Evolutionary conservation across 2,329 filamentous ascomycete species (phyloP).

Genomic region (Monilinia fructigena): DNA sequence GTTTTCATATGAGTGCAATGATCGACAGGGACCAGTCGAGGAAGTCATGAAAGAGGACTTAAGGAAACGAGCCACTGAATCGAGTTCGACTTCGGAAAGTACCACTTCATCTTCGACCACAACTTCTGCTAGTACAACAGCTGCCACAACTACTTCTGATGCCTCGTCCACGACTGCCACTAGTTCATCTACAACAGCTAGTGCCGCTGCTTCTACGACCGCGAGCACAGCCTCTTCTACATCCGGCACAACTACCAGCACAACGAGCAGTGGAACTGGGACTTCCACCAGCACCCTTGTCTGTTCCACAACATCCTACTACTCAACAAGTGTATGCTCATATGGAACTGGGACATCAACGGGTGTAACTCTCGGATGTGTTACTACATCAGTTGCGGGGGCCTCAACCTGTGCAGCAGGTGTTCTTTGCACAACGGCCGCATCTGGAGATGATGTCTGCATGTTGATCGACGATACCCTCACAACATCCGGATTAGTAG

Average conservation of each 20-base stretch:
- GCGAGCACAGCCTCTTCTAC: slow-evolving; percentile 10
- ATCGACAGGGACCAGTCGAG: slow-evolving; percentile 6
- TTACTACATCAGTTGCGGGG: slow-evolving; percentile 2
- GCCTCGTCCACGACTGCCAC: slow-evolving; percentile 13
- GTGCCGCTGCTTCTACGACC: slow-evolving; percentile 2
- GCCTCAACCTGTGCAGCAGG: slow-evolving; percentile 8
- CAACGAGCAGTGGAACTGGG: not conserved
- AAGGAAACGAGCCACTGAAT: slow-evolving; percentile 25
- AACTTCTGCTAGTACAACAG: slow-evolving; percentile 8
- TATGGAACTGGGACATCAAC: slow-evolving; percentile 19
- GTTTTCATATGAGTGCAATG: slow-evolving; percentile 30
- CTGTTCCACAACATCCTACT: slow-evolving; percentile 19
- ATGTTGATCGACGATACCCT: slow-evolving; percentile 6
- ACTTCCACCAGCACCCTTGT: not conserved
- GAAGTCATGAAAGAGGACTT: slow-evolving; percentile 28
- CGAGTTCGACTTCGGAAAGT: slow-evolving; percentile 8
- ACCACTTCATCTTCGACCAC: not conserved
- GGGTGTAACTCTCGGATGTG: slow-evolving; percentile 18
- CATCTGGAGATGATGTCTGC: slow-evolving; percentile 8
- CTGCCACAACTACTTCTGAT: slow-evolving; percentile 4
- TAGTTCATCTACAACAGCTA: slow-evolving; percentile 1
- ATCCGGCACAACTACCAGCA: slow-evolving; percentile 6
- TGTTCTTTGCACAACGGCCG: slow-evolving; percentile 13
- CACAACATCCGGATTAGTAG: slow-evolving; percentile 16
- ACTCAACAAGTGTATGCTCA: slow-evolving; percentile 19